Evolutionary conservation across 1,139 yeast species (phyloP).

Genomic region (Magnusiomyces paraingens): DNA sequence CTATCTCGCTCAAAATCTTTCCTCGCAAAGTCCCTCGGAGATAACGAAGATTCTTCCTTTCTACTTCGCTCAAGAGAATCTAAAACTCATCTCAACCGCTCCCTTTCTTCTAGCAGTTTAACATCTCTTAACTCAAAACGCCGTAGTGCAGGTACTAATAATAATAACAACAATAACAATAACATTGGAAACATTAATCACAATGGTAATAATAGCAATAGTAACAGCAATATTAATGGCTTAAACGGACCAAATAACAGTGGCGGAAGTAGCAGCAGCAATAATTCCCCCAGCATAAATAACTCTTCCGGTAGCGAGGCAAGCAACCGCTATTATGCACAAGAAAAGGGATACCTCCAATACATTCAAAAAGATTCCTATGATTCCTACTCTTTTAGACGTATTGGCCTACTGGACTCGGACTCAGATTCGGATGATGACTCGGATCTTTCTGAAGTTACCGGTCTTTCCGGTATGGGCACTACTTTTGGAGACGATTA

Average conservation of each 20-base stretch:
- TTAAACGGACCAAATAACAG: too few relatives aligned
- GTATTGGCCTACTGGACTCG: slow-evolving; percentile 22
- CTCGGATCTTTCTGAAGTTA: slow-evolving; percentile 22
- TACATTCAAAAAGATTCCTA: slow-evolving; percentile 56
- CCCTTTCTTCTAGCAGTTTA: neutral
- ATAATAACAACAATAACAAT: neutral
- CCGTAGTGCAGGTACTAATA: slow-evolving; percentile 3
- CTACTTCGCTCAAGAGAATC: neutral
- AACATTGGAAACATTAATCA: neutral
- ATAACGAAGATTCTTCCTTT: neutral
- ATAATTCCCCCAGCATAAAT: neutral
- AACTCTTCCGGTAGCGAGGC: slow-evolving; percentile 1
- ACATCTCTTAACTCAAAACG: slow-evolving; percentile 5
- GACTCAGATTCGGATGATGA: slow-evolving; percentile 25
- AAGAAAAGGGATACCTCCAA: slow-evolving; percentile 62
- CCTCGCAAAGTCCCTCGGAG: neutral
- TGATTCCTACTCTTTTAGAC: slow-evolving; percentile 46
- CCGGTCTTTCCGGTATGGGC: slow-evolving; percentile 31
- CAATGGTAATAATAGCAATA: too few relatives aligned
- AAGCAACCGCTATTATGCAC: slow-evolving; percentile 37
- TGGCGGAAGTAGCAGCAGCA: too few relatives aligned
- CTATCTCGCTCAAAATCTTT: neutral
- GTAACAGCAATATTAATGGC: too few relatives aligned
- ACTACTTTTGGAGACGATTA: slow-evolving; percentile 34
- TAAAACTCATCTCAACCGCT: too few relatives aligned